Evolutionary conservation across 306 rosid genomes (phyloP).

Genomic region (Vigna trinervia): DNA sequence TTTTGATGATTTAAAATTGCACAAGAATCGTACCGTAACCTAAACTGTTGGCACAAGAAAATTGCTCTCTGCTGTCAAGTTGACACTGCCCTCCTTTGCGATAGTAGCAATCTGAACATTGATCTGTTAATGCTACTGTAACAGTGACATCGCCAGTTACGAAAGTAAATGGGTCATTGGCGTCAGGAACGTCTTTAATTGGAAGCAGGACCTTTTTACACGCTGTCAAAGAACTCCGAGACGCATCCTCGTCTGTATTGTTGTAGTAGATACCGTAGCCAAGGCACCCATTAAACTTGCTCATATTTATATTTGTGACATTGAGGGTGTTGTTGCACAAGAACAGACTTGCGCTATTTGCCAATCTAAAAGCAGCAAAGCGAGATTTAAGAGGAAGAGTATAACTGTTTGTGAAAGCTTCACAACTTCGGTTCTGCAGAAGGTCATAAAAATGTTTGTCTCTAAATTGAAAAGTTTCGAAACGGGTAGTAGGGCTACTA

Average conservation of each 20-base stretch:
- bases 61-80: neutral
- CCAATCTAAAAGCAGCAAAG: conserved; percentile 14
- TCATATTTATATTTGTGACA: accelerated
- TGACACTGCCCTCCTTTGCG: conserved; percentile 27
- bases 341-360: neutral
- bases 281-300: neutral
- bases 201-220: conserved; percentile 54
- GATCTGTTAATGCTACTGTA: neutral
- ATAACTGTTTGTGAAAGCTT: conserved; percentile 37
- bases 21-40: neutral
- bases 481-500: accelerated
- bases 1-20: neutral
- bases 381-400: conserved; percentile 29
- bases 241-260: neutral
- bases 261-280: conserved; percentile 26
- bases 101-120: conserved; percentile 44
- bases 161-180: neutral
- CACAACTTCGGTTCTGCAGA: conserved; percentile 36
- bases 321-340: conserved; percentile 43
- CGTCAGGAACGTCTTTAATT: conserved; percentile 30
- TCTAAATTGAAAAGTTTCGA: conserved; percentile 21
- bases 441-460: neutral
- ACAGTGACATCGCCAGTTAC: neutral
- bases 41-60: conserved; percentile 30
- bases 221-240: neutral